Conservation (phyloP, 2,329 filamentous ascomycete genomes). For the Proliferodiscus dingleyae region DNA sequence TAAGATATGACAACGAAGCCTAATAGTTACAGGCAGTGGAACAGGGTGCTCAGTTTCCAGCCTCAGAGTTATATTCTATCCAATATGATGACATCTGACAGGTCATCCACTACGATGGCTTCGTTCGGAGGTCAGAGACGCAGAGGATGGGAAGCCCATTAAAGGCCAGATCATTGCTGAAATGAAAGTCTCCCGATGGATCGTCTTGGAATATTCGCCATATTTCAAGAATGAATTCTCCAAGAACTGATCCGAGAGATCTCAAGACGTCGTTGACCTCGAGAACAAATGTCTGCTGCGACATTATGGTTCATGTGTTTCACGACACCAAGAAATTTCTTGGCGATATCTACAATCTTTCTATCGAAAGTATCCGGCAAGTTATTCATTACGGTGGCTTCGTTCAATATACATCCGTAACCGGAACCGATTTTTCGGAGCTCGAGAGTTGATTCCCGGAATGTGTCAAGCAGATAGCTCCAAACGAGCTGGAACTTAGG, state of each 20-base stretch:
- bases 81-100: no score
- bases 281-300: not conserved
- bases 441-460: no score
- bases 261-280: conserved; percentile 1
- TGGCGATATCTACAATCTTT: conserved; percentile 3
- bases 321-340: conserved; percentile 8
- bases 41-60: no score
- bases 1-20: no score
- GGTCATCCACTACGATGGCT: no score
- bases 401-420: not conserved
- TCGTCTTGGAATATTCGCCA: conserved; percentile 6
- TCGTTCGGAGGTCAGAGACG: no score
- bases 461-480: not conserved
- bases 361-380: conserved; percentile 9
- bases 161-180: conserved; percentile 1
- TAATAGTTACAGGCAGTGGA: no score
- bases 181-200: conserved; percentile 9
- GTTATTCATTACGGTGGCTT: conserved; percentile 3
- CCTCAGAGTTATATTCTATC: no score
- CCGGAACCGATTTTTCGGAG: no score
- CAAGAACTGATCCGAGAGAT: conserved; percentile 1
- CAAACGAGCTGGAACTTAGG: not conserved
- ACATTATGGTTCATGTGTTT: conserved; percentile 15
- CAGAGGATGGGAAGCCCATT: not conserved
- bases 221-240: conserved; percentile 6